These are phyloP conservation scores for Trametes sanguinea DNA, from an alignment of 768 basidiomycete genomes.

Conservation along the genomic window DNA sequence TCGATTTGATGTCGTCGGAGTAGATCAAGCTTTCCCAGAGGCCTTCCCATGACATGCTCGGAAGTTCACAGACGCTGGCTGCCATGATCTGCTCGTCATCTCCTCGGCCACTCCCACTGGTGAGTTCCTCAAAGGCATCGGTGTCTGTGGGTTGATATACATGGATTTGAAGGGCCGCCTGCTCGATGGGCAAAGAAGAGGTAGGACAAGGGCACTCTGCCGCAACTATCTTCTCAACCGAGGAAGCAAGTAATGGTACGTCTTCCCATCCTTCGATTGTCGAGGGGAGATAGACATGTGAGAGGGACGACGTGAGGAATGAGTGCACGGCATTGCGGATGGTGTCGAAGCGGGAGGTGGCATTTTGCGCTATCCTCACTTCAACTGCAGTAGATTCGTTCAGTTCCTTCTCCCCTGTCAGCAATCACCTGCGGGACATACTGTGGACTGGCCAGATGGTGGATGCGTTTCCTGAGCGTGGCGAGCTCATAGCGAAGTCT, in stretches of 20 bases:
- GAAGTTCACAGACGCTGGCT: conserved; percentile 87
- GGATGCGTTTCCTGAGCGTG: conserved; percentile 5
- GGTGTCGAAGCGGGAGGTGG: conserved; percentile 75
- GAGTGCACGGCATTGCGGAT: conserved; percentile 64
- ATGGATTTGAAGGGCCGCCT: conserved; percentile 75
- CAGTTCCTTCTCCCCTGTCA: conserved; percentile 30
- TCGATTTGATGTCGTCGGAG: conserved; percentile 77
- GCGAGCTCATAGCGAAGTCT: conserved; percentile 32
- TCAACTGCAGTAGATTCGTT: conserved; percentile 51
- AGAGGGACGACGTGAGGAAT: conserved; percentile 57
- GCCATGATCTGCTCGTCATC: conserved; percentile 81
- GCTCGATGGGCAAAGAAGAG: conserved; percentile 51
- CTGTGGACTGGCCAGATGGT: conserved; percentile 69
- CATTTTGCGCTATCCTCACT: conserved; percentile 68
- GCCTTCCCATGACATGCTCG: conserved; percentile 82
- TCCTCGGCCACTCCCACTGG: conserved; percentile 47
- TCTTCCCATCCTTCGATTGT: conserved; percentile 79
- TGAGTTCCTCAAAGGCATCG: conserved; percentile 74
- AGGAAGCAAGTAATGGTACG: conserved; percentile 64
- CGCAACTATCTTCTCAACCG: conserved; percentile 75
- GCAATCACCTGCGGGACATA: conserved; percentile 31
- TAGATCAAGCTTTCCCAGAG: conserved; percentile 95
- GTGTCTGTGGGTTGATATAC: conserved; percentile 80
- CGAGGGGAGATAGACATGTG: conserved; percentile 70
- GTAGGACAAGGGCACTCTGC: conserved; percentile 66